A percentile compares a stretch with the other conserved stretches of the same genome.
Evolutionary conservation across 371 early-diverging fungal genomes (phyloP).

Genomic region (Dipsacomyces acuminosporus): DNA sequence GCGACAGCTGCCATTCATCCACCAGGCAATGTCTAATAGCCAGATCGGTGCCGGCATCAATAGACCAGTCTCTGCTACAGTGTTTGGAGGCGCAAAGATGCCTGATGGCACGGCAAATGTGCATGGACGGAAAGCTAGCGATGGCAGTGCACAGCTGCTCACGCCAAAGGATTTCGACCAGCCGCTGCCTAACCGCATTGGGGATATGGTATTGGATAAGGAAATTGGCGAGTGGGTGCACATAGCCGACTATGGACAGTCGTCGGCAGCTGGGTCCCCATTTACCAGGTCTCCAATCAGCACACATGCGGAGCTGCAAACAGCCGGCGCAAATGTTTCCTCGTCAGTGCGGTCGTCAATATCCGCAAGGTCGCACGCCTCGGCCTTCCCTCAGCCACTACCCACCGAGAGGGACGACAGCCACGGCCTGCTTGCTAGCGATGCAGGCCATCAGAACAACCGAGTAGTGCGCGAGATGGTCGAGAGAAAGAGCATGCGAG

Average conservation of each 20-base stretch:
- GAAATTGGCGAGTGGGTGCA: conserved; percentile 43
- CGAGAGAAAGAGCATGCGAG: conserved; percentile 17
- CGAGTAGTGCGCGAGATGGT: conserved; percentile 29
- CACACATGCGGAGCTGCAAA: neutral
- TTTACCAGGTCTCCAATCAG: neutral
- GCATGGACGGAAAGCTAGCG: conserved; percentile 39
- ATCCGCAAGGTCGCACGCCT: conserved; percentile 22
- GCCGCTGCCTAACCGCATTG: conserved; percentile 45
- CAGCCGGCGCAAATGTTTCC: neutral
- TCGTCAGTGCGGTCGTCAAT: conserved; percentile 24
- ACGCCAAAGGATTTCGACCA: conserved; percentile 41
- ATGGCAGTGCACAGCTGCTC: conserved; percentile 33
- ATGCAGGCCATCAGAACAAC: conserved; percentile 32
- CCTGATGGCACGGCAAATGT: conserved; percentile 11
- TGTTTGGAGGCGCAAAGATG: conserved; percentile 18
- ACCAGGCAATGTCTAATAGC: conserved; percentile 5
- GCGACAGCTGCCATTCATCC: neutral
- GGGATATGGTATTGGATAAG: conserved; percentile 45
- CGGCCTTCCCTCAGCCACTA: conserved; percentile 34
- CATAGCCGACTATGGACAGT: conserved; percentile 24
- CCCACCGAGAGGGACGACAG: conserved; percentile 7
- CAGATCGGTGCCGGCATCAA: conserved; percentile 3
- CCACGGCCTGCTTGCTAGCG: conserved; percentile 8
- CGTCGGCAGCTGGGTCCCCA: conserved; percentile 8
- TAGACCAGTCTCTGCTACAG: conserved; percentile 6